Evolutionary conservation across 306 rosid species (phyloP).

Genomic region (Corylus heterophylla): DNA sequence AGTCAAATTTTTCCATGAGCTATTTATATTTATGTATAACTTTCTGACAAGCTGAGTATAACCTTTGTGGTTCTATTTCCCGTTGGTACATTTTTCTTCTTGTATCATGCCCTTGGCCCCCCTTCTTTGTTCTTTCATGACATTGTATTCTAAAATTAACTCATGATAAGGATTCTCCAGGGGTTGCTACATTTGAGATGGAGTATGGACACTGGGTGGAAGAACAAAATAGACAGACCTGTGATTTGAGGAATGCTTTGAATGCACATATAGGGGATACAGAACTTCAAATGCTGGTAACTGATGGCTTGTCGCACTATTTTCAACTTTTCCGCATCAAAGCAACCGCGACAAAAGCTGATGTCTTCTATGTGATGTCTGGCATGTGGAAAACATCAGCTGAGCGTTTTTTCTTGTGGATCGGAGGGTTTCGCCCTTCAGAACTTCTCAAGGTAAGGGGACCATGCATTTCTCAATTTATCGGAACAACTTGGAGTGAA

Average conservation of each 20-base stretch:
- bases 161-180: conserved; percentile 42
- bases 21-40: neutral
- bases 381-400: conserved; percentile 92
- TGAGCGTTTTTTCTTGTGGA: conserved; percentile 85
- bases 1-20: neutral
- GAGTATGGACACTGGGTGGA: conserved; percentile 84
- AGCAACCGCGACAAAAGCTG: conserved; percentile 80
- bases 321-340: conserved; percentile 72
- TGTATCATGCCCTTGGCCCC: neutral
- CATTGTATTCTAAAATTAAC: conserved; percentile 27
- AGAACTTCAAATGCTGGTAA: conserved; percentile 67
- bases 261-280: conserved; percentile 53
- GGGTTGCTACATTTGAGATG: conserved; percentile 65
- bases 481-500: neutral
- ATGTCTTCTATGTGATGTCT: conserved; percentile 76
- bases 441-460: conserved; percentile 74
- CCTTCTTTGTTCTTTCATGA: conserved; percentile 5
- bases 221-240: conserved; percentile 62
- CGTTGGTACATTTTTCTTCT: conserved; percentile 13
- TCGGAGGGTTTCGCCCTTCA: conserved; percentile 96
- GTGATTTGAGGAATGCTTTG: conserved; percentile 68
- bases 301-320: conserved; percentile 69
- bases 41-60: conserved; percentile 1
- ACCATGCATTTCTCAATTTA: conserved; percentile 3
- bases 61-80: neutral